Evolutionary conservation across 495 filamentous ascomycete genomes (phyloP).

Genomic region (Margaritispora aquatica): DNA sequence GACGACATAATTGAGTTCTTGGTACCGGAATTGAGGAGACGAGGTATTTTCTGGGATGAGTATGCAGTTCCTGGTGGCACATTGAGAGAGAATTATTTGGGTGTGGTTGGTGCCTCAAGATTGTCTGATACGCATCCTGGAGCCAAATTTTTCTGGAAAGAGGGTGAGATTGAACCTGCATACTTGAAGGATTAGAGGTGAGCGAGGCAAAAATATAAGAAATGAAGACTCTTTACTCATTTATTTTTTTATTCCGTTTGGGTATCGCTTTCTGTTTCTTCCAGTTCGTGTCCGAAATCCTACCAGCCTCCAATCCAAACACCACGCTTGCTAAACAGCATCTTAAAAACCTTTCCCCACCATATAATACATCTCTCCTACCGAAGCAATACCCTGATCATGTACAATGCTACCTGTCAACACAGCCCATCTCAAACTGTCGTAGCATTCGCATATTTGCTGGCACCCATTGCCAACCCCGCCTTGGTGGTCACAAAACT

Average conservation of each 20-base stretch:
- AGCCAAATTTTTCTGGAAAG: conserved; percentile 43
- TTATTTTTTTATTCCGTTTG: too few species aligned
- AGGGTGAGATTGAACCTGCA: conserved; percentile 12
- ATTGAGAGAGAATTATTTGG: conserved; percentile 38
- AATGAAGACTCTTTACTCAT: too few species aligned
- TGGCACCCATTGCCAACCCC: not conserved
- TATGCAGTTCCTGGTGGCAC: conserved; percentile 42
- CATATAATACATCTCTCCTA: not conserved
- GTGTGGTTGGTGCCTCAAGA: conserved; percentile 34
- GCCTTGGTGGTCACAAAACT: not conserved
- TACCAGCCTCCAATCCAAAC: not conserved
- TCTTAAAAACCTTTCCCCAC: not conserved
- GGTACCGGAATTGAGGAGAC: conserved; percentile 48
- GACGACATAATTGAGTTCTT: conserved; percentile 55
- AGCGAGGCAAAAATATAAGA: too few species aligned
- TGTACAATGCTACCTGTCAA: not conserved
- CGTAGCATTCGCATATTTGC: not conserved
- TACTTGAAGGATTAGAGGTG: not conserved
- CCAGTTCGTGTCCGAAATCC: too few species aligned
- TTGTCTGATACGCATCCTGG: conserved; percentile 42
- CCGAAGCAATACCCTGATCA: not conserved
- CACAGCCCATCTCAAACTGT: not conserved
- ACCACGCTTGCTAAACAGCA: not conserved
- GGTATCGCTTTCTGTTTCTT: not conserved
- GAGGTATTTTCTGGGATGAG: conserved; percentile 49